These are phyloP conservation scores for Leccinum subgranulosum DNA, from an alignment of 768 basidiomycete genomes.

Conservation along the genomic window DNA sequence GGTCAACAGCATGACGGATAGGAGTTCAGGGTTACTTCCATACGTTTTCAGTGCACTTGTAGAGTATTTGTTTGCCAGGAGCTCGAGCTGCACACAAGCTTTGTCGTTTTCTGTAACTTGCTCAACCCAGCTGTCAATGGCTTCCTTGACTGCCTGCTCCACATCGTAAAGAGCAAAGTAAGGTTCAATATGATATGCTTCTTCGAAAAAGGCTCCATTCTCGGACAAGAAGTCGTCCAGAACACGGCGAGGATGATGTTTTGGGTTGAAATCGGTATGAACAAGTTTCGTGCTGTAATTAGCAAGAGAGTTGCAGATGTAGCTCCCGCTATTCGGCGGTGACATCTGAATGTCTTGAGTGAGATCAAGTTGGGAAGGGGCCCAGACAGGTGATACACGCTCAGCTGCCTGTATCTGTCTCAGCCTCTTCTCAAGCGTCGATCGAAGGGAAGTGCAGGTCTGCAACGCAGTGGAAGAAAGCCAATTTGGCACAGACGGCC, in stretches of 20 bases:
- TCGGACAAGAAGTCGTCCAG: not conserved
- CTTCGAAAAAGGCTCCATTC: conserved; percentile 4
- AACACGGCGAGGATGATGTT: conserved; percentile 2
- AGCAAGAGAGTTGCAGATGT: not conserved
- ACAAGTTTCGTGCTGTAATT: not conserved
- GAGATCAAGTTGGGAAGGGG: conserved; percentile 12
- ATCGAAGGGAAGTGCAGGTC: conserved; percentile 25
- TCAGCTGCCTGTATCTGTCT: conserved; percentile 26
- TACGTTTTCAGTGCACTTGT: conserved; percentile 26
- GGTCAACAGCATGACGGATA: conserved; percentile 41
- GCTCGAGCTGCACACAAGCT: conserved; percentile 14
- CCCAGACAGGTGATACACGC: conserved; percentile 29
- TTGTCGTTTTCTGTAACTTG: not conserved
- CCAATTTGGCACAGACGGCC: conserved; percentile 23
- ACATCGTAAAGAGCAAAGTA: conserved; percentile 32
- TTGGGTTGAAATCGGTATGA: not conserved
- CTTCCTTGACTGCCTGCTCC: conserved; percentile 30
- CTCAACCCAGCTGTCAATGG: conserved; percentile 34
- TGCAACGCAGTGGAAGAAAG: conserved; percentile 37
- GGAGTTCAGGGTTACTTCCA: conserved; percentile 33
- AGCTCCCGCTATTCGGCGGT: not conserved
- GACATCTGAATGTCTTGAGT: not conserved
- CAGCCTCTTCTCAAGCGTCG: conserved; percentile 35
- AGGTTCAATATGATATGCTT: conserved; percentile 5
- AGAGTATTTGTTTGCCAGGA: conserved; percentile 28